Base-by-base conservation (phyloP, 2,329 filamentous ascomycete genomes). In the Tolypocladium tundrense region DNA sequence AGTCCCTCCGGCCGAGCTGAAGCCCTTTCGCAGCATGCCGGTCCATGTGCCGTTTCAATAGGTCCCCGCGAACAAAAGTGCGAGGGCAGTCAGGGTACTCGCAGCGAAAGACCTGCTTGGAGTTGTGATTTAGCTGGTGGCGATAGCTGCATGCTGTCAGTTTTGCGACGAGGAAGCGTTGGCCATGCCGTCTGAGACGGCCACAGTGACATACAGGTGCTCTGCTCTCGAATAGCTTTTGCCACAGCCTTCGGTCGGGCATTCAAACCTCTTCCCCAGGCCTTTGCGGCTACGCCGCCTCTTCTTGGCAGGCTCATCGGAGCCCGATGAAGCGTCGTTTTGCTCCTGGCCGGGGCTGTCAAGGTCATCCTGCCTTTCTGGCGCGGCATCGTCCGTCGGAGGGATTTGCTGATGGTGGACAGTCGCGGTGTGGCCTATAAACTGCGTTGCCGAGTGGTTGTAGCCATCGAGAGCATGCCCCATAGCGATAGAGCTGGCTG, bases 141-240 rank as follows among this genome's bases (percentile, higher is more conserved):
- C 94, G 86, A 75, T 97, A 85, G 52, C 84, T 87, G 60, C 24
- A 45, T 37, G 16, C 55, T 24, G 57, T 64, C 41, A 62, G 61
- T 42, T 33, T 31, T 41, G 27, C 9, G 2, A 31, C 45, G 2
- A n/a, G 10, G n/a, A n/a, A 11, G 4, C 45, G 16, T 19, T 10
- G 16, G 24, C 16, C 14, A 16, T n/a, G 48, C 9, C 31, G 48
- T 11, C 8, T 8, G 31, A 37, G 16, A 11, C 2, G 31, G 11
- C 4, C 13, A 19, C 16, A 14, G 48, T 10, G 8, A 52, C 80
- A 80, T 83, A 97, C 77, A 99, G 78, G 77, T 99, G 94, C 74
- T 97, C 94, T 10, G 94, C 93, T 69, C 94, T 84, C 33, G 93
- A 97, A 72, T 99, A 99, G 70, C 88, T 95, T 79, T 97, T 99